Conservation (phyloP, 495 filamentous ascomycete species). For the Penicillium angulare region DNA sequence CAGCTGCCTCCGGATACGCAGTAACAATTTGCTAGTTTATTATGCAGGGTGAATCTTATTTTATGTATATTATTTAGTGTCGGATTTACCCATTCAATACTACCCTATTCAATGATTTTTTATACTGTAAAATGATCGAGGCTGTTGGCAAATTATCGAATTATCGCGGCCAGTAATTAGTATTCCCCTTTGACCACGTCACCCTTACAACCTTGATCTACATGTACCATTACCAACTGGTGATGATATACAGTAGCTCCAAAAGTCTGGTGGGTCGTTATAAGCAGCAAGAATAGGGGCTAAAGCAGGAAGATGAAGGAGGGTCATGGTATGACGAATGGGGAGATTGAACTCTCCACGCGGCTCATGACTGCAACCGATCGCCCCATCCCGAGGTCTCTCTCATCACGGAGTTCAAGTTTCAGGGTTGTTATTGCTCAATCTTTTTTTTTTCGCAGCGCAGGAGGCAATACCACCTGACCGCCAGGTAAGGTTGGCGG, state of each 20-base stretch:
- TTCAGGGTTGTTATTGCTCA: neutral
- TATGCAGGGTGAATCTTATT: neutral
- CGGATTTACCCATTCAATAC: too few relatives aligned
- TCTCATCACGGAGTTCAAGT: neutral
- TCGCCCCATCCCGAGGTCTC: neutral
- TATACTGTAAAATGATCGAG: too few relatives aligned
- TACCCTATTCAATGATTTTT: too few relatives aligned
- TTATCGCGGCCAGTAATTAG: too few relatives aligned
- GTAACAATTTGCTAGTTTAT: conserved; percentile 10
- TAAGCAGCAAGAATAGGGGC: neutral
- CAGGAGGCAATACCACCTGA: conserved; percentile 24
- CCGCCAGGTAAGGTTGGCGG: conserved; percentile 15
- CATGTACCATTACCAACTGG: too few relatives aligned
- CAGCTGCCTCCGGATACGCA: conserved; percentile 52
- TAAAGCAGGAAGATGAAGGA: conserved; percentile 12
- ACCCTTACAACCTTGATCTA: too few relatives aligned
- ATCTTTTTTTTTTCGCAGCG: neutral
- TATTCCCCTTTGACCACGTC: too few relatives aligned
- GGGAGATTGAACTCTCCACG: conserved; percentile 5
- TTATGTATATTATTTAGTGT: too few relatives aligned
- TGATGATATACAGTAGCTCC: too few relatives aligned
- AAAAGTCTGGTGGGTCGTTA: neutral
- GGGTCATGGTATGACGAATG: conserved; percentile 11
- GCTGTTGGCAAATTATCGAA: too few relatives aligned
- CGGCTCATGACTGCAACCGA: conserved; percentile 15